Conservation (phyloP, 306 rosid species). For the Gastrolobium bilobum region DNA sequence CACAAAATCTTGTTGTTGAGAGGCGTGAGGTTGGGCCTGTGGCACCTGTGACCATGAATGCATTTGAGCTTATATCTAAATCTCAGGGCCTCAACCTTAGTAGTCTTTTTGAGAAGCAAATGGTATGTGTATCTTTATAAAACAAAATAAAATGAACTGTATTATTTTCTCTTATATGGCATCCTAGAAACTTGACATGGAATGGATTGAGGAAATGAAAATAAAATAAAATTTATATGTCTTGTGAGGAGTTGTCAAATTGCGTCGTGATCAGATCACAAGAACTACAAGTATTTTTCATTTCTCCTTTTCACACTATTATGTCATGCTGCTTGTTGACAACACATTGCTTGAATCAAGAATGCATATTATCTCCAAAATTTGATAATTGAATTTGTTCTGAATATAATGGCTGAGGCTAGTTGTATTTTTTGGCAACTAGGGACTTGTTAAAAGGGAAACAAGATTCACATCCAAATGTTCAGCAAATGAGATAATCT, state of each 20-base stretch:
- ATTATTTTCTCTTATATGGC: constrained; percentile 12
- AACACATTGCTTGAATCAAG: constrained; percentile 35
- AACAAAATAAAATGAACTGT: constrained; percentile 3
- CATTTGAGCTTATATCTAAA: constrained; percentile 94
- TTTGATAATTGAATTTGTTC: constrained; percentile 13
- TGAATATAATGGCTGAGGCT: constrained; percentile 4
- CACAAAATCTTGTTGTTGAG: constrained; percentile 79
- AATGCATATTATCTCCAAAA: neutral
- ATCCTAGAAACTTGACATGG: constrained; percentile 19
- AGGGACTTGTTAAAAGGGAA: constrained; percentile 90
- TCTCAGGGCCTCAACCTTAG: constrained; percentile 94
- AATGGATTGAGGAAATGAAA: constrained; percentile 26
- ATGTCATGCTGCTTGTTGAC: constrained; percentile 25
- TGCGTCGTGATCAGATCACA: constrained; percentile 15
- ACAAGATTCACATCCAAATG: constrained; percentile 93
- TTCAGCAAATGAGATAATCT: constrained; percentile 85
- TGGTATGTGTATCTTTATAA: constrained; percentile 63
- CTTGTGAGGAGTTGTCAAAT: constrained; percentile 21
- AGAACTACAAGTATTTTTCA: neutral
- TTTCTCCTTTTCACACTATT: constrained; percentile 10
- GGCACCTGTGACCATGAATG: constrained; percentile 90
- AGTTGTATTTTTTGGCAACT: constrained; percentile 41
- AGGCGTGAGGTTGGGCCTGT: constrained; percentile 65
- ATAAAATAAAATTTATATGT: neutral
- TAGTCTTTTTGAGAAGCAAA: constrained; percentile 88